Conservation (phyloP, 495 filamentous ascomycete species). For the Neurospora sp. region DNA sequence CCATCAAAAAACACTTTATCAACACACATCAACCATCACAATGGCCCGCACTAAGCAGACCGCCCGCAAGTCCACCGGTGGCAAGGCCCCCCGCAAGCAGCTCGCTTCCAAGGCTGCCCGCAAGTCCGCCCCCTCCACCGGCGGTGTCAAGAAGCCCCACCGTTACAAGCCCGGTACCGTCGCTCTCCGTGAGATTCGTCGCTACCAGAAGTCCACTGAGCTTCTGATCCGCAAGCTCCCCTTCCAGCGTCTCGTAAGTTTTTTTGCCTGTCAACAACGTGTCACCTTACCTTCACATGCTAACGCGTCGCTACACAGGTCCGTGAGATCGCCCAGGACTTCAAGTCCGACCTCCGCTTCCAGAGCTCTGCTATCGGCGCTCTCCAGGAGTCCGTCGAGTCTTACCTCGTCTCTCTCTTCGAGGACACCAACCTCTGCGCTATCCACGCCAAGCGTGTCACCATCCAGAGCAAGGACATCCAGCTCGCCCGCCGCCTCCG, state of each 20-base stretch:
- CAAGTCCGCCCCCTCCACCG: conserved; percentile 48
- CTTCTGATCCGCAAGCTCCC: conserved; percentile 99
- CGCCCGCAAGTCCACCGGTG: conserved; percentile 98
- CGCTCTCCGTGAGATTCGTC: conserved; percentile 99
- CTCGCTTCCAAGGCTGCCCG: conserved; percentile 50
- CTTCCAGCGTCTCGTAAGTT: conserved; percentile 90
- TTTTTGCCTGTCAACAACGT: conserved; percentile 5
- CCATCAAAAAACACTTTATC: conserved; percentile 31
- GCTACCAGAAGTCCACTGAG: conserved; percentile 99
- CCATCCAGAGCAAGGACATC: conserved; percentile 92
- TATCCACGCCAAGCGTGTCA: conserved; percentile 99
- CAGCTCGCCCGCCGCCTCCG: conserved; percentile 94
- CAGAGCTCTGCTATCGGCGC: conserved; percentile 99
- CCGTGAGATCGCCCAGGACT: conserved; percentile 99
- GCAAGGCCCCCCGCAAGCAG: conserved; percentile 98
- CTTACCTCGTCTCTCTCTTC: conserved; percentile 99
- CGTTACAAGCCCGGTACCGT: conserved; percentile 99
- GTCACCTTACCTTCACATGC: conserved; percentile 7
- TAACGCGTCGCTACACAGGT: conserved; percentile 39
- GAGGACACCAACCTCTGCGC: conserved; percentile 99
- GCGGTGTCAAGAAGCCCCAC: conserved; percentile 99
- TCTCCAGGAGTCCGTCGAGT: conserved; percentile 99
- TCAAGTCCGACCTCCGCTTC: conserved; percentile 99
- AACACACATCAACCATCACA: conserved; percentile 41
- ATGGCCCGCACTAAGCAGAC: conserved; percentile 99